Base-by-base conservation (phyloP, 495 filamentous ascomycete genomes). In the Penicillium crystallinum region DNA sequence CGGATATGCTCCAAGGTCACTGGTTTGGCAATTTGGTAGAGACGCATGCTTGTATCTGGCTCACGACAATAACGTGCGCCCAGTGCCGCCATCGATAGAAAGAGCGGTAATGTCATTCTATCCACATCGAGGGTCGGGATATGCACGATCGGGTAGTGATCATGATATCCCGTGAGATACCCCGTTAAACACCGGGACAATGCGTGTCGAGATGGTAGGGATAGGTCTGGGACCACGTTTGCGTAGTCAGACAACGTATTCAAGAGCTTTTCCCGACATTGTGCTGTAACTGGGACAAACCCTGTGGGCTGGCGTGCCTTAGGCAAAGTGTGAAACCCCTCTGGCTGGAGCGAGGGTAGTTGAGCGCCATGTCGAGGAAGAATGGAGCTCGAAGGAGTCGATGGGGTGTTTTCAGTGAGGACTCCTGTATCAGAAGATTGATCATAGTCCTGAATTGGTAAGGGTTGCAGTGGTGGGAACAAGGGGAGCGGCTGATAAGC, bases 131-230 rank as follows among this genome's bases (percentile, higher is more conserved):
- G 61, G 0, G 84, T 87, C 0, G 84, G 82, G 7, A 85, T 70
- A 58, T 89, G 86, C 42, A 88, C 66, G 36, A 87, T 81, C 1
- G 85, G 86, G 18, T 87, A 79, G 57, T 88, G 81, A 18, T 84
- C 79, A 57, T 88, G 81, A 41, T 83, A 87, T 1, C 84, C 83
- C 40, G 72, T 83, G 9, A 88, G 68, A 57, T 86, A 88, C 4
- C 84, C 83, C 12, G 84, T 83, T 37, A 87, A 59, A 46, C 83
- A 88, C 41, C 84, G 68, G 11, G 82, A 83, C 21, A 88, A 57
- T 2, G 84, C 81, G 63, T 86, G 78, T 4, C 83, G 77, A 5
- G 82, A 86, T 9, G 70, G 70, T 1, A 70, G 52, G 6, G 62
- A 63, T 9, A 57, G 64, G 17, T 72, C 46, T 1, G 43, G 80